These are phyloP conservation scores for Macrotyloma uniflorum DNA, from an alignment of 306 rosid genomes.

Conservation along the genomic window DNA sequence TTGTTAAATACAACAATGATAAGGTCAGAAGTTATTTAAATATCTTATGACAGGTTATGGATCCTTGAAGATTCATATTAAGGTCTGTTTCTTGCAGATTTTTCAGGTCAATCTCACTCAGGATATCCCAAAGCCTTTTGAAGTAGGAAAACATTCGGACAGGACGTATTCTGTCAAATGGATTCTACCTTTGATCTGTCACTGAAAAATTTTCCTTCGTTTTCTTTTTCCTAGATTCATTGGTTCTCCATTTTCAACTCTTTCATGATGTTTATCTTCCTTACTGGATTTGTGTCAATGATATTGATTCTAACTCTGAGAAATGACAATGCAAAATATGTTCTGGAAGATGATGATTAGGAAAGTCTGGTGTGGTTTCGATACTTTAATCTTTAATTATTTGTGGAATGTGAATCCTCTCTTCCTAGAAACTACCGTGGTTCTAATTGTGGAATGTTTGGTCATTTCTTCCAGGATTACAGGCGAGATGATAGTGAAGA, in stretches of 20 bases:
- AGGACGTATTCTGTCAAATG: slow-evolving; percentile 92
- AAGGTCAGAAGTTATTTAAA: slow-evolving; percentile 69
- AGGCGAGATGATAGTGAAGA: slow-evolving; percentile 99
- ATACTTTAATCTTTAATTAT: slow-evolving; percentile 21
- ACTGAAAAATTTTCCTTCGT: slow-evolving; percentile 39
- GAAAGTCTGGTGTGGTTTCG: slow-evolving; percentile 79
- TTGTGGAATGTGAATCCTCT: slow-evolving; percentile 15
- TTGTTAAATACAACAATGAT: slow-evolving; percentile 81
- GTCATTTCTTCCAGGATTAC: slow-evolving; percentile 28
- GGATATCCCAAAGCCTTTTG: slow-evolving; percentile 79
- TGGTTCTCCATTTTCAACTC: slow-evolving; percentile 99
- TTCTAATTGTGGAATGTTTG: slow-evolving; percentile 31
- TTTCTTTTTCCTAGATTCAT: slow-evolving; percentile 85
- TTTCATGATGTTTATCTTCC: slow-evolving; percentile 99
- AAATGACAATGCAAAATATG: slow-evolving; percentile 98
- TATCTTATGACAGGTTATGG: slow-evolving; percentile 21
- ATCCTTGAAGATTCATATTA: slow-evolving; percentile 30
- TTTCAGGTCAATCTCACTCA: slow-evolving; percentile 94
- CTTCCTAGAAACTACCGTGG: neutral
- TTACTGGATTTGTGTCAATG: slow-evolving; percentile 99
- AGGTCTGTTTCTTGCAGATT: slow-evolving; percentile 58
- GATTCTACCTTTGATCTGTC: slow-evolving; percentile 36
- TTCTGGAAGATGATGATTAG: slow-evolving; percentile 95
- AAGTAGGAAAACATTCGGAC: slow-evolving; percentile 66
- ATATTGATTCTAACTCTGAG: slow-evolving; percentile 97